Evolutionary conservation across 805 yeast genomes (phyloP).

Genomic region (Metschnikowia matae): DNA sequence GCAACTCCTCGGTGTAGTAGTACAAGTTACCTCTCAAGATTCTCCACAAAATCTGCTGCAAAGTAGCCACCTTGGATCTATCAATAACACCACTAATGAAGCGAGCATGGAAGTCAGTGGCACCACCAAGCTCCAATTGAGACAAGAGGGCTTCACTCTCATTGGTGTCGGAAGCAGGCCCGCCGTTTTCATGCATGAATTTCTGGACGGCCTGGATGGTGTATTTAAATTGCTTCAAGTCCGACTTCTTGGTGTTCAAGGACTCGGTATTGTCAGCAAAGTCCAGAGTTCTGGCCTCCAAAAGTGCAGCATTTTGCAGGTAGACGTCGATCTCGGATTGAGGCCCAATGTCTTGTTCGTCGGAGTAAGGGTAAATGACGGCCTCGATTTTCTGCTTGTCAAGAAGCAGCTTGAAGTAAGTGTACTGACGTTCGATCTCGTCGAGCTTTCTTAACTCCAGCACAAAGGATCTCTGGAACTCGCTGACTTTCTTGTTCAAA

Average conservation of each 20-base stretch:
- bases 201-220: constrained; percentile 34
- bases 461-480: constrained; percentile 89
- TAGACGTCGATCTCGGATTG: constrained; percentile 71
- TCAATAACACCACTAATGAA: constrained; percentile 81
- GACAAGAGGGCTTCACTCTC: constrained; percentile 38
- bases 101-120: constrained; percentile 27
- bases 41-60: constrained; percentile 88
- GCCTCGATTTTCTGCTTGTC: constrained; percentile 44
- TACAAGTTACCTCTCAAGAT: constrained; percentile 87
- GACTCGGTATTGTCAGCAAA: constrained; percentile 65
- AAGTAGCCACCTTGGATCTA: constrained; percentile 60
- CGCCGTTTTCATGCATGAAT: constrained; percentile 32
- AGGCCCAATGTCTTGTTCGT: constrained; percentile 25
- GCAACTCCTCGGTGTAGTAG: constrained; percentile 68
- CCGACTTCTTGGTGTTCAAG: constrained; percentile 58
- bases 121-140: constrained; percentile 37
- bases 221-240: constrained; percentile 66
- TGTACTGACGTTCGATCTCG: constrained; percentile 78
- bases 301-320: constrained; percentile 53
- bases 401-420: constrained; percentile 44
- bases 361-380: constrained; percentile 31
- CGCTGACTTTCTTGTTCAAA: constrained; percentile 66
- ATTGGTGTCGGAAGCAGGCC: constrained; percentile 15
- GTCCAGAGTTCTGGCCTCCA: constrained; percentile 73
- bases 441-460: constrained; percentile 80